Base-by-base conservation (phyloP, 2,329 filamentous ascomycete genomes). In the Ophiostoma sp. region DNA sequence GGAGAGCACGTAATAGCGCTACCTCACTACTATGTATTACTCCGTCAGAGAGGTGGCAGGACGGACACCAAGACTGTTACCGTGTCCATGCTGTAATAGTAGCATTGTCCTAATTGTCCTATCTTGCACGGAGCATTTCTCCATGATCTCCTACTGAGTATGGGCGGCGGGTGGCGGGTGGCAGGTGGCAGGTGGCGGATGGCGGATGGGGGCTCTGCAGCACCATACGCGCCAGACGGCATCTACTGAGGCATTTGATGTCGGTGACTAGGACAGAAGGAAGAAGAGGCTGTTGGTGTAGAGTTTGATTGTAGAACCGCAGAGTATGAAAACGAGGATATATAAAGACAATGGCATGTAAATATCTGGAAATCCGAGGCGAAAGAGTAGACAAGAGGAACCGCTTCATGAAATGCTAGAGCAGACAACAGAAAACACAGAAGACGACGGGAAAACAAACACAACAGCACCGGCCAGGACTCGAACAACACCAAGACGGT, bases 41-140 rank as follows among this genome's bases (percentile, higher is more conserved):
- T 17, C 1, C n/a, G n/a, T 17, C 17, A 52, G n/a, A n/a, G 39
- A 41, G 39, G 13, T 13, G 39, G 15, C 8, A 13, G n/a, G 27
- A 23, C 7, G 7, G 20, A 20, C 8, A 57, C 52, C 52, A 54
- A 54, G 48, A 54, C 20, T 54, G 52, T 57, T 27, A 57, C 52
- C 15, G 52, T 57, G 52, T 23, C 52, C 23, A 57, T 57, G 52
- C n/a, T 57, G 52, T 57, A 57, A 57, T 31, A 57, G 52, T 57
- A 57, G 52, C 52, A 31, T 57, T 57, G 52, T 11, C 23, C 52
- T 27, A 57, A 41, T n/a, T 23, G 20, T 52, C 48, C 20, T 27
- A 27, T 57, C 52, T 57, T n/a, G 52, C 52, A 57, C 52, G 52
- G 52, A 27, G 52, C 27, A 57, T 57, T 57, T 15, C 11, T 23